Percentiles rank a stretch among this genome's conserved stretches.
phyloP scores from a whole-genome alignment of 2,329 filamentous ascomycete genomes.

The Sclerotinia minor region DNA sequence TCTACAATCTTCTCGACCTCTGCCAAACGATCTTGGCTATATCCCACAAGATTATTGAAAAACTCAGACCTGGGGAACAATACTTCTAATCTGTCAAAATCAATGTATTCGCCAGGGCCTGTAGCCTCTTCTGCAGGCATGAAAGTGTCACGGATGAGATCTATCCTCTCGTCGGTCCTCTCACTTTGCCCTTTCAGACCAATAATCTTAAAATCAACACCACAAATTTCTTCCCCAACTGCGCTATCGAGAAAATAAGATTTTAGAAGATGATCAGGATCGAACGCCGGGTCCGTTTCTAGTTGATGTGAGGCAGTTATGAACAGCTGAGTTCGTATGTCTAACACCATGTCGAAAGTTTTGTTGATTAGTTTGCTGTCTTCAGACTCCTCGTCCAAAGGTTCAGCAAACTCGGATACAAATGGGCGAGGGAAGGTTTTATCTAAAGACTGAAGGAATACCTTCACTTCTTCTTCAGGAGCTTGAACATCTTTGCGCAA shows the following conservation, averaged over 20 bases:
- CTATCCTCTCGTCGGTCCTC: slow-evolving; percentile 35
- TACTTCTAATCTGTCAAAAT: slow-evolving; percentile 47
- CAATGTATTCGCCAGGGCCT: slow-evolving; percentile 39
- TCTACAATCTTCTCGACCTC: slow-evolving; percentile 49
- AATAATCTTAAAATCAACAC: not conserved
- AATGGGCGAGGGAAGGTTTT: slow-evolving; percentile 42
- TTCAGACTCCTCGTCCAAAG: slow-evolving; percentile 34
- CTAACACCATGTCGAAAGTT: slow-evolving; percentile 52
- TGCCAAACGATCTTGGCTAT: slow-evolving; percentile 47
- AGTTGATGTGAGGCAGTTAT: slow-evolving; percentile 46
- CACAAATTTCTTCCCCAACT: not conserved
- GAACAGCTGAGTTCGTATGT: slow-evolving; percentile 56
- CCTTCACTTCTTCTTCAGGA: not conserved
- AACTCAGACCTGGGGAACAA: slow-evolving; percentile 53
- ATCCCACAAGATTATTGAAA: slow-evolving; percentile 47
- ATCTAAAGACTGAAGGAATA: slow-evolving; percentile 41
- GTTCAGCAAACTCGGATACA: slow-evolving; percentile 37
- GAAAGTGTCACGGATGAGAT: slow-evolving; percentile 44
- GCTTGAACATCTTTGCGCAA: not conserved
- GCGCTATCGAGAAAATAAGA: not conserved
- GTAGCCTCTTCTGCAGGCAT: slow-evolving; percentile 40
- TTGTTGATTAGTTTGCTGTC: slow-evolving; percentile 45
- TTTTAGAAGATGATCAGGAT: slow-evolving; percentile 42
- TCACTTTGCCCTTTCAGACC: not conserved
- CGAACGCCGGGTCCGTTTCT: slow-evolving; percentile 39